A percentile compares a stretch with the other conserved stretches of the same genome.
Conservation (phyloP, 78 protist genomes). For the Isochrysis galbana region DNA sequence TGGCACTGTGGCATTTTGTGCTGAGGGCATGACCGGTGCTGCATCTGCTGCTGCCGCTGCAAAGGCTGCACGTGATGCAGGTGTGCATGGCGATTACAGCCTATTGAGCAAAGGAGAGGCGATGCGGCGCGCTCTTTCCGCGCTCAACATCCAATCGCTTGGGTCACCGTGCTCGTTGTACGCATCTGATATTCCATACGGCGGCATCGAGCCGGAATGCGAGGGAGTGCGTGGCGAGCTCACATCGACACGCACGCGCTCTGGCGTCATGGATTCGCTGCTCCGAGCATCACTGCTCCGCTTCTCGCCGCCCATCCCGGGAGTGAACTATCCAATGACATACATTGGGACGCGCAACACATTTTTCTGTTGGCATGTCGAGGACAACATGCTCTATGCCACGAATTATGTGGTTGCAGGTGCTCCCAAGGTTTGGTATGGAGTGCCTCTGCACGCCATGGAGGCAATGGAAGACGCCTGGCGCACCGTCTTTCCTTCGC, state of each 20-base stretch:
- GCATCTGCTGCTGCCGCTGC: background rate
- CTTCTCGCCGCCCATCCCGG: slow-evolving; percentile 24
- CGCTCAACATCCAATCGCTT: background rate
- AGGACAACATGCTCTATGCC: slow-evolving; percentile 20
- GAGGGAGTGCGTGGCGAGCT: background rate
- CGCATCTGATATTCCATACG: background rate
- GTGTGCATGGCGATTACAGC: no score
- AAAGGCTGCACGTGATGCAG: no score
- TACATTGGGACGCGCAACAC: slow-evolving; percentile 9
- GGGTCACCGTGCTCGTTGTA: background rate
- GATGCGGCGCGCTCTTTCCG: background rate
- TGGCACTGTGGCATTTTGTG: background rate
- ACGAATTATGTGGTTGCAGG: background rate
- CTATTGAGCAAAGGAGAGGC: no score
- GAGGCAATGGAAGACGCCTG: background rate
- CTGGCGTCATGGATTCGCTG: slow-evolving; percentile 8
- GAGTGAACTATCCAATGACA: slow-evolving; percentile 12
- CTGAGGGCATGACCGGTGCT: background rate
- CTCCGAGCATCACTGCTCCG: slow-evolving; percentile 2
- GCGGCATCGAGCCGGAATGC: background rate
- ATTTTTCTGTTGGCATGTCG: slow-evolving; percentile 28
- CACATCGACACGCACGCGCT: background rate
- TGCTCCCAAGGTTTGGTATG: slow-evolving; percentile 13
- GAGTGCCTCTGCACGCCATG: background rate
- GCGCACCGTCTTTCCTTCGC: background rate